Evolutionary conservation across 2,329 filamentous ascomycete genomes (phyloP), one percentile per base, ranked within the genome.

Genomic region (Aureobasidium sp.): DNA sequence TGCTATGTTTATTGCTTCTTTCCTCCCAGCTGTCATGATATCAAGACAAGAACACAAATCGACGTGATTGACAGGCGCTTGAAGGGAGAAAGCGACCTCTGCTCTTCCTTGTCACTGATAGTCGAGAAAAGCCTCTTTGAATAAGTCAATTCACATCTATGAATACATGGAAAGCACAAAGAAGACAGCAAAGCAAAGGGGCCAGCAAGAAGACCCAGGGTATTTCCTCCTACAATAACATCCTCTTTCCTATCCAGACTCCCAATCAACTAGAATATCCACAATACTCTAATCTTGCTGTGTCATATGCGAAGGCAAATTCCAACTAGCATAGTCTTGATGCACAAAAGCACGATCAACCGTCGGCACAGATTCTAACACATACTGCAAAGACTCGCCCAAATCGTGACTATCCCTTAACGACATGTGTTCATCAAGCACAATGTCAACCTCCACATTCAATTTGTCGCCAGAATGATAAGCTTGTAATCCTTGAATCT

Each of bases 401-500:
- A 95, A 75, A 73, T 95, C 90, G 74, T 95, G 90, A 66, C 85
- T 90, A 72, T 94, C 90, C 68, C 89, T 85, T 66, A 95, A 76
- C 32, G 83, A 86, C 63, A 87, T 90, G 66, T 84, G 83, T 68
- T 89, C 87, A 65, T 92, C 89, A 46, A 95, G 81, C 37, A 95
- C 89, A 66, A 94, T 88, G 72, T 95, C 90, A 12, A 93, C 89
- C 69, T 88, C 85, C 29, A 93, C 89, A 66, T 90, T 92, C 63
- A 94, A 81, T 78, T 92, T 92, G 73, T 94, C 90, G 29, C 90
- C 90, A 0, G 87, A 86, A 70, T 95, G 90, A 72, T 94, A 95
- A 1, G 90, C 90, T 67, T 92, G 87, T 62, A 94, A 77, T 36
- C 90, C 90, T 72, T 94, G 90, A 64, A 95, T 94, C 71, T 90